Evolutionary conservation across 352 stramenopile genomes (phyloP).

Genomic region (Phytopythium litorale): DNA sequence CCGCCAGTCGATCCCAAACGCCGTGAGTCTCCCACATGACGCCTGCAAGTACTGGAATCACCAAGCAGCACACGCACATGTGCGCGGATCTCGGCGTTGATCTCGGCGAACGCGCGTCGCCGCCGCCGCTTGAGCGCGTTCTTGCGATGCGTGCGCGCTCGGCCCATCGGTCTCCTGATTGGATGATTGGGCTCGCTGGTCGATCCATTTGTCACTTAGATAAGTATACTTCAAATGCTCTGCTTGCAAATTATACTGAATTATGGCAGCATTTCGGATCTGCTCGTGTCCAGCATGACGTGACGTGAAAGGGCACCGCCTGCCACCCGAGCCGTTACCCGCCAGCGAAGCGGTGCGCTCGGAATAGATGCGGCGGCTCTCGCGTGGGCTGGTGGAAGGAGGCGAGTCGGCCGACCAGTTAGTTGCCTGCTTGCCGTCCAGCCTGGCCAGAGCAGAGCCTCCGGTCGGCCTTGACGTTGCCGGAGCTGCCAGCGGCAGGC

Average conservation of each 20-base stretch:
- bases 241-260: background rate
- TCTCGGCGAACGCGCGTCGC: slow-evolving; percentile 53
- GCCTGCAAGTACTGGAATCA: background rate
- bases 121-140: slow-evolving; percentile 76
- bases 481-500: background rate
- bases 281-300: background rate
- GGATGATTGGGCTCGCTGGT: too few species aligned
- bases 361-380: background rate
- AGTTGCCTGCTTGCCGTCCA: background rate
- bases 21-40: background rate
- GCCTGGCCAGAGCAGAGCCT: background rate
- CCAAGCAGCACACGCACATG: slow-evolving; percentile 18
- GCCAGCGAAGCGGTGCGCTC: background rate
- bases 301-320: background rate
- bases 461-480: background rate
- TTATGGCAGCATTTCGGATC: background rate
- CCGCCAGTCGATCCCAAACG: background rate
- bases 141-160: slow-evolving; percentile 58
- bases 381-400: too few species aligned
- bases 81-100: slow-evolving; percentile 45
- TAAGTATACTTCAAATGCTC: background rate
- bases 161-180: slow-evolving; percentile 28
- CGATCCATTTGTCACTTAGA: background rate
- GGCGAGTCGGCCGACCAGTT: background rate
- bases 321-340: background rate